phyloP scores from a whole-genome alignment of 805 yeast species.

The Wickerhamiella kurtzmanii region DNA sequence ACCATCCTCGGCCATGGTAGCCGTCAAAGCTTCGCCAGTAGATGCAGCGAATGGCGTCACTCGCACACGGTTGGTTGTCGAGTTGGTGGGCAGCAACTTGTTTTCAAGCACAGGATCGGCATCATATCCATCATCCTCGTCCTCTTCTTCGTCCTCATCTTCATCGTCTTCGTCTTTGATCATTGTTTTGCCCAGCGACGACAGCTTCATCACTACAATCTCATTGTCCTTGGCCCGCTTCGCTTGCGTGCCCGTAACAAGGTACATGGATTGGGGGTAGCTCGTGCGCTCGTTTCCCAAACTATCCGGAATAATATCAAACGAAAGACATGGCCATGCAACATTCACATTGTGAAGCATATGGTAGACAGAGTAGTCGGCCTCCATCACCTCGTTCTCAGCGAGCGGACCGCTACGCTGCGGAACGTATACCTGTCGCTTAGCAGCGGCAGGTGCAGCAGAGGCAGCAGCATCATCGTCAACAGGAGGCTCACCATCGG shows the following conservation, averaged over 20 bases:
- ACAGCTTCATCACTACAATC: slow-evolving; percentile 66
- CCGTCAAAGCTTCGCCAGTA: slow-evolving; percentile 74
- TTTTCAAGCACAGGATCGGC: slow-evolving; percentile 76
- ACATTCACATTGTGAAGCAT: slow-evolving; percentile 88
- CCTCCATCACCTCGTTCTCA: slow-evolving; percentile 89
- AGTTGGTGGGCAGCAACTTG: slow-evolving; percentile 60
- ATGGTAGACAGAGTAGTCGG: slow-evolving; percentile 90
- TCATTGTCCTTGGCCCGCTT: slow-evolving; percentile 77
- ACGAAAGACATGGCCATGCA: slow-evolving; percentile 94
- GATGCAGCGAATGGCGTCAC: slow-evolving; percentile 61
- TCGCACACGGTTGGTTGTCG: slow-evolving; percentile 81
- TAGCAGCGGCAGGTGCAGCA: too few relatives aligned
- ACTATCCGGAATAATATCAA: slow-evolving; percentile 76
- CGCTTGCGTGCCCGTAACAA: slow-evolving; percentile 93
- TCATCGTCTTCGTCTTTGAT: slow-evolving; percentile 78
- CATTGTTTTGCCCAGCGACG: slow-evolving; percentile 71
- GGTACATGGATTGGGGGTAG: slow-evolving; percentile 74
- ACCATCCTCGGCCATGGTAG: slow-evolving; percentile 80
- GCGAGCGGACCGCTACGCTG: slow-evolving; percentile 82
- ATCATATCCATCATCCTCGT: slow-evolving; percentile 60
- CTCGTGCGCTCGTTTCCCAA: slow-evolving; percentile 79
- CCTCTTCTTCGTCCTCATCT: slow-evolving; percentile 60
- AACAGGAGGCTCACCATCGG: slow-evolving; percentile 81
- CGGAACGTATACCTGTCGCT: slow-evolving; percentile 53
- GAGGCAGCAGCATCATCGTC: slow-evolving; percentile 37